phyloP scores from a whole-genome alignment of 2,329 filamentous ascomycete genomes.

The Monilinia polystroma region DNA sequence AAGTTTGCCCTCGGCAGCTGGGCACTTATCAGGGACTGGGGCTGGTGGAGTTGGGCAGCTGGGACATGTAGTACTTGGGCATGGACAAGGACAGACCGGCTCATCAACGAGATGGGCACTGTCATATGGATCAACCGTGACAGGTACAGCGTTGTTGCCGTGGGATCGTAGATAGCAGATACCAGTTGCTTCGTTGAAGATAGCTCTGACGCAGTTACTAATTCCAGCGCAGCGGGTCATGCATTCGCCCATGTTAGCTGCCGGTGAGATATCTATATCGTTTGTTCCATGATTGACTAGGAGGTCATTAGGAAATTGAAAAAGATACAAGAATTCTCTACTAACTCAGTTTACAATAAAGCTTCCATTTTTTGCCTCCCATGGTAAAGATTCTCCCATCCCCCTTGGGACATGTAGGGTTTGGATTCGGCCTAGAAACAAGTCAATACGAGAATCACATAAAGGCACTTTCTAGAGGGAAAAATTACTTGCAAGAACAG shows the following conservation, averaged over 20 bases:
- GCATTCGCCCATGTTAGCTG: background rate
- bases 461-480: no score
- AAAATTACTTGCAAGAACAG: conserved; percentile 19
- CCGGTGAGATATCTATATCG: background rate
- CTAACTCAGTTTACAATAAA: conserved; percentile 11
- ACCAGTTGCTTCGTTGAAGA: background rate
- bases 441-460: background rate
- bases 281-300: conserved; percentile 14
- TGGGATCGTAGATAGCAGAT: conserved; percentile 13
- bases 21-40: conserved; percentile 7
- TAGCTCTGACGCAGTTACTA: conserved; percentile 4
- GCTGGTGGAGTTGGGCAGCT: background rate
- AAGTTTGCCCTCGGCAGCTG: background rate
- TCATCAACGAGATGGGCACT: conserved; percentile 17
- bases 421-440: background rate
- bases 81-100: conserved; percentile 6
- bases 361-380: conserved; percentile 6
- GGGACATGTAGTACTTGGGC: conserved; percentile 4
- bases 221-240: conserved; percentile 11
- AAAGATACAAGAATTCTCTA: no score
- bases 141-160: conserved; percentile 9
- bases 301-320: background rate
- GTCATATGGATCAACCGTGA: conserved; percentile 3
- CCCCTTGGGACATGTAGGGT: conserved; percentile 9
- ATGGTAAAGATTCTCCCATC: background rate